These are phyloP conservation scores for Cercospora zeae-maydis DNA, from an alignment of 2,329 filamentous ascomycete genomes.

Conservation along the genomic window DNA sequence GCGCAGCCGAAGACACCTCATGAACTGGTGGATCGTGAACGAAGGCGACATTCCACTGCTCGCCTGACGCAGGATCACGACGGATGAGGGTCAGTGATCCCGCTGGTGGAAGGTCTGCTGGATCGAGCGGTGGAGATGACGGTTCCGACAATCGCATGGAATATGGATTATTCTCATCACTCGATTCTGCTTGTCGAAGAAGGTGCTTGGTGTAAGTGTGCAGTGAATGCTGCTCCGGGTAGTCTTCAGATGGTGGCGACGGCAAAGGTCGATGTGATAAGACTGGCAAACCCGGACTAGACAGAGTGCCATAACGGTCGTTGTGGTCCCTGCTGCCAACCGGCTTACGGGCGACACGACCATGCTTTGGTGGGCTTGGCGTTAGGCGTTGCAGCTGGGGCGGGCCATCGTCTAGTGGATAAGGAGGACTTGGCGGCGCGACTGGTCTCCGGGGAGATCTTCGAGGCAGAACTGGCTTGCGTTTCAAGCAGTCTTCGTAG, in stretches of 20 bases:
- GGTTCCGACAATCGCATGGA: conserved; percentile 18
- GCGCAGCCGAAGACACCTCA: conserved; percentile 44
- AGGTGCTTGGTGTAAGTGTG: conserved; percentile 27
- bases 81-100: conserved; percentile 48
- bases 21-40: conserved; percentile 46
- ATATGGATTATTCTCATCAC: conserved; percentile 28
- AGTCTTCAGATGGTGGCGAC: conserved; percentile 26
- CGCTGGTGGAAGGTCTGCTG: conserved; percentile 10
- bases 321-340: conserved; percentile 10
- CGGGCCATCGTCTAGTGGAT: conserved; percentile 18
- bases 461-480: conserved; percentile 23
- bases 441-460: conserved; percentile 20
- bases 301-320: not conserved
- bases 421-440: conserved; percentile 22
- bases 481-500: conserved; percentile 15
- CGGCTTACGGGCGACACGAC: conserved; percentile 28
- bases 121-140: conserved; percentile 11
- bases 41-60: conserved; percentile 52
- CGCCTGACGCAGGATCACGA: conserved; percentile 47
- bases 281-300: conserved; percentile 20
- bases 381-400: conserved; percentile 3
- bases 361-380: conserved; percentile 13
- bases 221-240: conserved; percentile 20
- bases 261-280: conserved; percentile 28
- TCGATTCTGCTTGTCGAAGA: conserved; percentile 22